phyloP scores from a whole-genome alignment of 1,284 basidiomycete genomes.

The Kalmanozyma brasiliensis region DNA sequence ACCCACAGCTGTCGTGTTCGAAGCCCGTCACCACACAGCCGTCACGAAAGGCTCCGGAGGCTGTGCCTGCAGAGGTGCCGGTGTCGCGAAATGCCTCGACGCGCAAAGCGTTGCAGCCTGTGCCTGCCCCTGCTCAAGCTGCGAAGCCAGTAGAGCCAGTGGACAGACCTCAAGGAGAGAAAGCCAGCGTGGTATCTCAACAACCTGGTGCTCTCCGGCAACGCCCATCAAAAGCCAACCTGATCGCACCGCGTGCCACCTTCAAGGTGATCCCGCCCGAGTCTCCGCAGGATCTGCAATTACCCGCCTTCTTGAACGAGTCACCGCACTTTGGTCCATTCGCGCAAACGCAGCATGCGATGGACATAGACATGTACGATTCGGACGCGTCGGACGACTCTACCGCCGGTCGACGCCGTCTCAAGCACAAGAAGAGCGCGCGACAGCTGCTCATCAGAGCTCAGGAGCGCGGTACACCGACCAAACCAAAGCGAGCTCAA shows the following conservation, averaged over 20 bases:
- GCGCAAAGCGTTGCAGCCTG: slow-evolving; percentile 17
- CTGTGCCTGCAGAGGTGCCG: neutral
- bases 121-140: slow-evolving; percentile 20
- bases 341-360: slow-evolving; percentile 16
- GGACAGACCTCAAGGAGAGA: neutral
- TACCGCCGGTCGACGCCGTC: slow-evolving; percentile 8
- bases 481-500: slow-evolving; percentile 51
- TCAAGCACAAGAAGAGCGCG: slow-evolving; percentile 50
- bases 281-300: slow-evolving; percentile 13
- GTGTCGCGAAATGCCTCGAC: slow-evolving; percentile 5
- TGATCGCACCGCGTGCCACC: slow-evolving; percentile 28
- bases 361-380: slow-evolving; percentile 47
- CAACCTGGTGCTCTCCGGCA: slow-evolving; percentile 13
- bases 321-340: slow-evolving; percentile 12
- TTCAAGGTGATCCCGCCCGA: slow-evolving; percentile 22
- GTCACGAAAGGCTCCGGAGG: slow-evolving; percentile 4
- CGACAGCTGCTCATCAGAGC: slow-evolving; percentile 56
- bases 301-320: slow-evolving; percentile 7
- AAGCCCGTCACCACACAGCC: slow-evolving; percentile 27
- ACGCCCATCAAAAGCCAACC: slow-evolving; percentile 10
- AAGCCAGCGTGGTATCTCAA: neutral
- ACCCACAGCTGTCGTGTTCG: slow-evolving; percentile 39
- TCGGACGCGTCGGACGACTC: slow-evolving; percentile 39
- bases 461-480: slow-evolving; percentile 59
- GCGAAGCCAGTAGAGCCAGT: slow-evolving; percentile 1